Conservation (phyloP, 2,329 filamentous ascomycete species). For the Colletotrichum sp. region DNA sequence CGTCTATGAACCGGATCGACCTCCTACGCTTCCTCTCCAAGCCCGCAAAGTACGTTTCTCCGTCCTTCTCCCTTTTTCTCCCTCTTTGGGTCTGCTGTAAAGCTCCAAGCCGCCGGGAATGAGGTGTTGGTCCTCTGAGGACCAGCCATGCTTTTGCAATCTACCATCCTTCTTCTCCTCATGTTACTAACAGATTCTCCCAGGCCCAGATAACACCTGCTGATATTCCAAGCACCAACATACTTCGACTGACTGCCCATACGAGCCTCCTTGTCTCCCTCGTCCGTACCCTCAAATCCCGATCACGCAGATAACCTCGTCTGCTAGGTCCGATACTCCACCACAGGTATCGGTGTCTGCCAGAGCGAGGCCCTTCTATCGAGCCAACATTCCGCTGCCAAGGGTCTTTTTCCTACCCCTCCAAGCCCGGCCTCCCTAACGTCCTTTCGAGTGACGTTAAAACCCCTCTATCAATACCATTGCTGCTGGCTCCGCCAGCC, state of each 20-base stretch:
- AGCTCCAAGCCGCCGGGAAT: background rate
- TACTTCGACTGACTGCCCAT: background rate
- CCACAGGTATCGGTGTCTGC: slow-evolving; percentile 82
- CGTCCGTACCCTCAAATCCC: slow-evolving; percentile 21
- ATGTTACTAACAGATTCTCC: slow-evolving; percentile 7
- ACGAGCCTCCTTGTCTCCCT: slow-evolving; percentile 13
- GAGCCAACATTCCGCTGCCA: slow-evolving; percentile 87
- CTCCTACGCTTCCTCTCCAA: slow-evolving; percentile 93
- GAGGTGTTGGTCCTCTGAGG: fast-evolving
- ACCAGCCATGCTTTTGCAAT: background rate
- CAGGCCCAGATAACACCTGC: slow-evolving; percentile 23
- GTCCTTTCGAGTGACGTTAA: slow-evolving; percentile 72
- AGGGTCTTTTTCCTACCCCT: slow-evolving; percentile 84
- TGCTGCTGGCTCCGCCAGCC: slow-evolving; percentile 92
- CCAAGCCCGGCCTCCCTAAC: slow-evolving; percentile 91
- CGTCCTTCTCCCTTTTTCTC: background rate
- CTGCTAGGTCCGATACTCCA: slow-evolving; percentile 85
- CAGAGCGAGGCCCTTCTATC: slow-evolving; percentile 64
- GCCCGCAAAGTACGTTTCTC: slow-evolving; percentile 80
- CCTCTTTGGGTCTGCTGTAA: fast-evolving
- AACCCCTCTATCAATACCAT: slow-evolving; percentile 34
- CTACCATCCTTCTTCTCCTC: background rate
- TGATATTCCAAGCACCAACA: background rate
- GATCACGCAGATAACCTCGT: slow-evolving; percentile 64
- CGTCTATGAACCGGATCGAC: slow-evolving; percentile 90